These are phyloP conservation scores for Zygoascus sp. DNA, from an alignment of 1,139 yeast species.

Conservation along the genomic window DNA sequence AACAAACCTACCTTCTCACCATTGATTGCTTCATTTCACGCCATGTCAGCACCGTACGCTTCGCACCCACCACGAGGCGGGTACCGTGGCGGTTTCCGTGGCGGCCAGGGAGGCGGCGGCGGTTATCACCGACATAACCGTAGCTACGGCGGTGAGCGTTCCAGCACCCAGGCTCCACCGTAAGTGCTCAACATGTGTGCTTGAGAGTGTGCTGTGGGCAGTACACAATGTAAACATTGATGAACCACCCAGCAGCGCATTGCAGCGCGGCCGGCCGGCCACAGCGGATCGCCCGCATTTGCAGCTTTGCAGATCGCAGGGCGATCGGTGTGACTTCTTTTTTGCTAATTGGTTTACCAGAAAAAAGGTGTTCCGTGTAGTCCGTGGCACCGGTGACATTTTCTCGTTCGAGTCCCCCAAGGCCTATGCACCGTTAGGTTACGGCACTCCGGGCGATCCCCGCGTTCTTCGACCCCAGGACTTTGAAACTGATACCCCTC, in stretches of 20 bases:
- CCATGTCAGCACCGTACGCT: slow-evolving; percentile 7
- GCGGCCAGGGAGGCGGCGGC: not conserved
- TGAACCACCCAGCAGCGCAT: too few species aligned
- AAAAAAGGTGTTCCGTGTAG: not conserved
- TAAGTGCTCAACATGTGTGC: not conserved
- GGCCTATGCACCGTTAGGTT: slow-evolving; percentile 32
- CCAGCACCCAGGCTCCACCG: not conserved
- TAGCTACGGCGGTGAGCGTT: slow-evolving; percentile 1
- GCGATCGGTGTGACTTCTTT: not conserved
- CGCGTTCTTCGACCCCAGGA: slow-evolving; percentile 25
- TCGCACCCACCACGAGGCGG: slow-evolving; percentile 3
- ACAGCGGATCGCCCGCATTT: too few species aligned
- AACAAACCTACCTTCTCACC: not conserved
- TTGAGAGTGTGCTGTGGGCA: too few species aligned
- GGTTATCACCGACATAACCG: slow-evolving; percentile 1
- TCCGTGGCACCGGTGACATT: slow-evolving; percentile 20
- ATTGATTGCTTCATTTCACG: not conserved
- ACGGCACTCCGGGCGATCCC: slow-evolving; percentile 23
- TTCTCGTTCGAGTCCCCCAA: slow-evolving; percentile 29
- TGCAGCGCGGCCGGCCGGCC: too few species aligned
- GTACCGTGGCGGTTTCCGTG: not conserved
- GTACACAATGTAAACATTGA: too few species aligned
- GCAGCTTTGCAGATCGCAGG: too few species aligned
- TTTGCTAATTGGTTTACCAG: not conserved
- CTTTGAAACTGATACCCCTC: slow-evolving; percentile 25